phyloP scores from a whole-genome alignment of 331 rosid genomes.

The Malus hybrid region DNA sequence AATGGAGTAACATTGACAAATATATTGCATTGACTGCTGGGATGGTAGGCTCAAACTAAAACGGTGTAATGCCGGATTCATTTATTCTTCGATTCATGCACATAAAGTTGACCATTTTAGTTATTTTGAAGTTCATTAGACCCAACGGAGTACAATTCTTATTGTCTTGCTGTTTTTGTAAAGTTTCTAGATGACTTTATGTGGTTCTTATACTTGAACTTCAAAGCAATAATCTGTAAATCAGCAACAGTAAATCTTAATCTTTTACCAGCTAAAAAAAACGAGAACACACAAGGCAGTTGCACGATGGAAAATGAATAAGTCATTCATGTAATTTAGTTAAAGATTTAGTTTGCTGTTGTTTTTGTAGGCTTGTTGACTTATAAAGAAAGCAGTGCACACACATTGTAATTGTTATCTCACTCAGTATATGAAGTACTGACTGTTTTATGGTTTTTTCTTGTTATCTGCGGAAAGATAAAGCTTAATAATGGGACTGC shows the following conservation, averaged over 20 bases:
- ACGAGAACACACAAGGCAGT: not conserved
- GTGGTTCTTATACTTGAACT: no score
- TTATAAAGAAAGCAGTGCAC: not conserved
- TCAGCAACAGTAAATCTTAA: not conserved
- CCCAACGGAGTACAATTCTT: not conserved
- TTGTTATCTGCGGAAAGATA: not conserved
- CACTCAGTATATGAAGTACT: not conserved
- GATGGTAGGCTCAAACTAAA: not conserved
- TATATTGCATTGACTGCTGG: not conserved
- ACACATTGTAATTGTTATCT: not conserved
- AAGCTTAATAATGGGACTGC: not conserved
- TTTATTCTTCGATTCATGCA: no score
- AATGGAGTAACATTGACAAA: not conserved
- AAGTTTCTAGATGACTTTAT: not conserved
- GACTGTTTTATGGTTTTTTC: not conserved
- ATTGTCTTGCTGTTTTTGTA: not conserved
- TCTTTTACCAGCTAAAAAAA: not conserved
- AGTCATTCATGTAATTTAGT: not conserved
- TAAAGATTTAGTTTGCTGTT: not conserved
- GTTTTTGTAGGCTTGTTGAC: not conserved
- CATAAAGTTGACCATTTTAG: not conserved
- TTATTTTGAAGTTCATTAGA: not conserved
- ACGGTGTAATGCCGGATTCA: no score
- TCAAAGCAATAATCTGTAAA: not conserved
- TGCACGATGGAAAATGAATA: not conserved